These are phyloP conservation scores for Trametes sanguinea DNA, from an alignment of 768 basidiomycete species.

Conservation along the genomic window DNA sequence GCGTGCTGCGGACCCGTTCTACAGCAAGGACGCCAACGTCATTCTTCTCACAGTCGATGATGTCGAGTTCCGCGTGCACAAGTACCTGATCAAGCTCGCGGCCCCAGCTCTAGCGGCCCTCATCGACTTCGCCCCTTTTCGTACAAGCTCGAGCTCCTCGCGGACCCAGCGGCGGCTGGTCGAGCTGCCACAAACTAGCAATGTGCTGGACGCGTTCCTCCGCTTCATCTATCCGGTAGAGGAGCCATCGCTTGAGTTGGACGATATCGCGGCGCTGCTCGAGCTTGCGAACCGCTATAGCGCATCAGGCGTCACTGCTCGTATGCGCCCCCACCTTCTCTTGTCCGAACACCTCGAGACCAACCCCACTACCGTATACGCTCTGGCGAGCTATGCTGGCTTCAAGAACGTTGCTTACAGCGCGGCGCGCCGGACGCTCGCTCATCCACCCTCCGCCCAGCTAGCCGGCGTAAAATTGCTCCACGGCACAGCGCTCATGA, in stretches of 20 bases:
- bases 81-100: background rate
- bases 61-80: constrained; percentile 20
- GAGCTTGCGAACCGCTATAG: too few relatives aligned
- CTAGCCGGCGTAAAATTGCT: too few relatives aligned
- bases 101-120: constrained; percentile 7
- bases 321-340: too few relatives aligned
- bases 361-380: constrained; percentile 8
- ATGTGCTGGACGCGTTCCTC: constrained; percentile 24
- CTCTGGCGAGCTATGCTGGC: constrained; percentile 7
- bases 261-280: too few relatives aligned
- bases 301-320: too few relatives aligned
- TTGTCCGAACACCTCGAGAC: background rate
- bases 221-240: constrained; percentile 23
- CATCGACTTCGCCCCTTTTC: background rate
- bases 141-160: background rate
- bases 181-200: constrained; percentile 9
- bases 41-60: constrained; percentile 11
- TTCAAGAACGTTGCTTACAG: constrained; percentile 1
- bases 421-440: too few relatives aligned
- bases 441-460: too few relatives aligned
- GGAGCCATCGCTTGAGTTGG: background rate
- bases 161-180: background rate
- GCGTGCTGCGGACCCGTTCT: constrained; percentile 7
- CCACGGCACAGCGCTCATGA: too few relatives aligned
- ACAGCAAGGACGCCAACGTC: constrained; percentile 11